Evolutionary conservation across 129 eudicot species (phyloP), one percentile per base, ranked within the genome.

Genomic region (Flaveria bidentis): DNA sequence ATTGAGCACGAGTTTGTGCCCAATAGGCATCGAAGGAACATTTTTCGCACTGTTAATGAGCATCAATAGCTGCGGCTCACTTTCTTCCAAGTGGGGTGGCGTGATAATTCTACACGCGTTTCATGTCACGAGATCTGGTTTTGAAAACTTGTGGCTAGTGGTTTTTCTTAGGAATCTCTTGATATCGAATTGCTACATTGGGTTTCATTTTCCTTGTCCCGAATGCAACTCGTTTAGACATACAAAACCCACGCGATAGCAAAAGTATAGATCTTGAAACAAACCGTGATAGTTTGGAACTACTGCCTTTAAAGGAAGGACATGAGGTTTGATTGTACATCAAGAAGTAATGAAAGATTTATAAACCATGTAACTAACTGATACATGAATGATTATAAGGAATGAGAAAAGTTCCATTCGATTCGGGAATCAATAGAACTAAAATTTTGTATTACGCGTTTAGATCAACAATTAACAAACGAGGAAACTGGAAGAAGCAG

Each of bases 21-120:
- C 91, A 16, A 16, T 78, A 17, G 94, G 91, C 4, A 86, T 89
- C 16, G 94, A 89, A 69, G 94, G 91, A 44, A 89, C 95, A 0
- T 89, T 89, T 51, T 89, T 89, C 14, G 95, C 95, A 13, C 67
- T 89, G 8, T 53, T 89, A 49, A 89, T 86, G 95, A 82, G 89
- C 81, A 89, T 89, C 1, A 91, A 86, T 65, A 75, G 86, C 69
- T 69, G 86, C 36, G 94, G 94, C 25, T 60, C 82, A 0, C 85
- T 89, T 16, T 73, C 87, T 9, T 77, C 89, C 26, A 86, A 86
- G 60, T 83, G 84, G 93, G 84, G 78, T 14, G 90, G 90, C 33
- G 93, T 87, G 7, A 2, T 84, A 20, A 41, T 88, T 23, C 82
- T 88, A 62, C 83, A 84, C 18, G 28, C 53, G 33, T 76, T 88